Evolutionary conservation across 2,329 filamentous ascomycete species (phyloP).

Genomic region (Pseudovirgaria hyperparasitica): DNA sequence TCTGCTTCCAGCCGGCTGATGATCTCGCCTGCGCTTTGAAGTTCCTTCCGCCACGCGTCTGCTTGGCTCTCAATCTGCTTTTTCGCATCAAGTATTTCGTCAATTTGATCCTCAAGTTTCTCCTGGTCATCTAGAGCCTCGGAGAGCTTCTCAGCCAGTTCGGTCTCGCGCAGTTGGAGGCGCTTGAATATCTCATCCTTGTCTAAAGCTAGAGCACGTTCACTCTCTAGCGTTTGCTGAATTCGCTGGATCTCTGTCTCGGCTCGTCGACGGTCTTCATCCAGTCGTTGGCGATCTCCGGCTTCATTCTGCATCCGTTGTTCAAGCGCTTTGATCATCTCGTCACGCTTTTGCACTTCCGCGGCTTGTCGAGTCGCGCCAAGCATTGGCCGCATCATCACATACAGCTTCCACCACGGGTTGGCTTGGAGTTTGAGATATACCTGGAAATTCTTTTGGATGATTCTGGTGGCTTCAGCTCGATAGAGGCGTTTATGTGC

Average conservation of each 20-base stretch:
- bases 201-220: slow-evolving; percentile 86
- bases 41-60: slow-evolving; percentile 62
- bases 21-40: slow-evolving; percentile 82
- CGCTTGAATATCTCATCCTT: slow-evolving; percentile 99
- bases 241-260: slow-evolving; percentile 80
- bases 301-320: slow-evolving; percentile 69
- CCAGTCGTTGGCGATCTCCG: slow-evolving; percentile 62
- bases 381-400: slow-evolving; percentile 88
- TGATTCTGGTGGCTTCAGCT: slow-evolving; percentile 85
- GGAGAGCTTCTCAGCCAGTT: slow-evolving; percentile 84
- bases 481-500: slow-evolving; percentile 91
- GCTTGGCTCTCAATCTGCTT: slow-evolving; percentile 79
- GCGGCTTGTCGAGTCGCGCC: slow-evolving; percentile 83
- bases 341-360: slow-evolving; percentile 90
- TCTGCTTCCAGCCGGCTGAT: slow-evolving; percentile 79
- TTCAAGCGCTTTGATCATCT: slow-evolving; percentile 80
- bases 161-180: slow-evolving; percentile 80
- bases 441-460: slow-evolving; percentile 85
- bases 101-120: slow-evolving; percentile 82
- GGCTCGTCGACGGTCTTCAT: slow-evolving; percentile 81
- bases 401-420: slow-evolving; percentile 94
- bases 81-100: slow-evolving; percentile 77
- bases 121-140: slow-evolving; percentile 92
- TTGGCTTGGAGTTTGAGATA: slow-evolving; percentile 84
- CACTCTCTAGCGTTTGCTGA: slow-evolving; percentile 89